Evolutionary conservation across 129 eudicot genomes (phyloP), one percentile per base, ranked within the genome.

Genomic region (Deinandra increscens): DNA sequence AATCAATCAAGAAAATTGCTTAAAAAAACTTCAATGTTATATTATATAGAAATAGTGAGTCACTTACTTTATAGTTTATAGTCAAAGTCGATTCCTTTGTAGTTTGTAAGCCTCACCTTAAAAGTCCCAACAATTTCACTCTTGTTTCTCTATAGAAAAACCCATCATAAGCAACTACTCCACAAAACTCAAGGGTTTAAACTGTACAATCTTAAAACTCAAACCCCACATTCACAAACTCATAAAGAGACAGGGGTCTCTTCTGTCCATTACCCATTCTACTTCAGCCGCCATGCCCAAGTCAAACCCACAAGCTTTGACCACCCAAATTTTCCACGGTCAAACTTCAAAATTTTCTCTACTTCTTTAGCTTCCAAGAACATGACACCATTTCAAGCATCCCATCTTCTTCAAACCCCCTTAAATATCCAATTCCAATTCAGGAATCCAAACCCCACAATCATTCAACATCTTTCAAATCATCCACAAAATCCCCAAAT

Each of bases 301-400:
- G 96, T 91, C 97, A 87, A 80, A 81, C 77, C 82, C 90, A 84
- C 84, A 82, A 77, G 78, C 75, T 91, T 88, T 87, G 97, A 91
- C 97, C 73, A 43, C 9, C 6, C 8, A 17, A 43, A 66, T 63
- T 33, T 91, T 88, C 95, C 88, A 85, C 88, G 82, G 92, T 88
- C 97, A 88, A 91, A 87, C 44, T 69, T 69, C 19, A 76, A 69
- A 12, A 60, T 62, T 72, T 74, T 43, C 44, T 56, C 43, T 50
- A 17, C 46, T 31, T 43, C 26, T 60, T 64, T 12, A 43, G 64
- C 94, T 89, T 89, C 88, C 78, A 2, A 78, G 90, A 65, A 79
- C 29, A 6, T 46, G 45, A 67, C 64, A 69, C 55, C 65, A 26
- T 1, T 9, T 44, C 61, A 60, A 19, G 31, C 31, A 26, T 26